These are phyloP conservation scores for Jimgerdemannia flammicorona DNA, from an alignment of 192 early-diverging fungal genomes.

Conservation along the genomic window DNA sequence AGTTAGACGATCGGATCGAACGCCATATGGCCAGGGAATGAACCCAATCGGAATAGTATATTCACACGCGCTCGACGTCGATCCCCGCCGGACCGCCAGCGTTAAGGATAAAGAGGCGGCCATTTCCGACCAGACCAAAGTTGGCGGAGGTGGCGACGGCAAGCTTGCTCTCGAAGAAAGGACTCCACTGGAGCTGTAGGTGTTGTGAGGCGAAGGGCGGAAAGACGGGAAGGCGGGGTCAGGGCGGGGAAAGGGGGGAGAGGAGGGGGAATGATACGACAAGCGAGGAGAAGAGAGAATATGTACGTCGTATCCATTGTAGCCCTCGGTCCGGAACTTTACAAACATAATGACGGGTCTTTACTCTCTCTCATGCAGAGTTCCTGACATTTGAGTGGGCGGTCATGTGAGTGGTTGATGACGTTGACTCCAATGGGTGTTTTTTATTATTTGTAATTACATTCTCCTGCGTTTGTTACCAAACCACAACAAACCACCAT, in stretches of 20 bases:
- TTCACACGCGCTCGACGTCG: conserved; percentile 62
- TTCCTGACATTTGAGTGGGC: not conserved
- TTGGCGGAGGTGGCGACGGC: conserved; percentile 89
- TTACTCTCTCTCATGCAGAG: no score
- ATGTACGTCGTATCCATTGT: conserved; percentile 86
- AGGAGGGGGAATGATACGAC: conserved; percentile 6
- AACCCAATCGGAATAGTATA: not conserved
- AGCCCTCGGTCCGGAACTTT: conserved; percentile 74
- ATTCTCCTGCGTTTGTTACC: no score
- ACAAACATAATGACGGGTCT: conserved; percentile 34
- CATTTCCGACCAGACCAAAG: conserved; percentile 97
- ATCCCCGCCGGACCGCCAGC: conserved; percentile 39
- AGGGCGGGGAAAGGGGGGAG: not conserved
- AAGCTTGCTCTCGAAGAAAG: conserved; percentile 87
- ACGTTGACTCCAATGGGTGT: conserved; percentile 8
- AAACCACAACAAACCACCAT: not conserved
- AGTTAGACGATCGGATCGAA: not conserved
- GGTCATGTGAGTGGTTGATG: not conserved
- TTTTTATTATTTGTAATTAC: no score
- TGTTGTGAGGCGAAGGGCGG: conserved; percentile 7
- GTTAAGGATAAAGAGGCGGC: conserved; percentile 75
- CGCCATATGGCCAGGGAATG: not conserved
- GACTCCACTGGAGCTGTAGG: conserved; percentile 83
- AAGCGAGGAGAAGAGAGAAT: not conserved
- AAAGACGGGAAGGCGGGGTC: not conserved